phyloP scores from a whole-genome alignment of 768 basidiomycete genomes.

The Boletus eberwhitei region DNA sequence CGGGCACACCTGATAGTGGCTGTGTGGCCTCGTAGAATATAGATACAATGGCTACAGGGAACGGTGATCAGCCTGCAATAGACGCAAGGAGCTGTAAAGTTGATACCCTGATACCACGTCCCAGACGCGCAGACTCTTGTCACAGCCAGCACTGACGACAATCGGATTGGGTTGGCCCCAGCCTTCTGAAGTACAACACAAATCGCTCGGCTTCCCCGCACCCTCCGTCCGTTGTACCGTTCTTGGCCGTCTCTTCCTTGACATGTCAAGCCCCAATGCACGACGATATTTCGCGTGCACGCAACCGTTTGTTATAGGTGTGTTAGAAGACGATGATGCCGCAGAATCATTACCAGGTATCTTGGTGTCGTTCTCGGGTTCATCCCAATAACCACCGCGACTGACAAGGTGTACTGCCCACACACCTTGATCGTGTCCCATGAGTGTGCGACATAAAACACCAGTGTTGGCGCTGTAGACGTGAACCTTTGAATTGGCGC shows the following conservation, averaged over 20 bases:
- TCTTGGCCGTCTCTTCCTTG: conserved; percentile 24
- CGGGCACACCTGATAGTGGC: conserved; percentile 91
- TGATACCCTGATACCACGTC: conserved; percentile 80
- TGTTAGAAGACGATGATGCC: neutral
- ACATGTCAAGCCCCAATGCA: conserved; percentile 46
- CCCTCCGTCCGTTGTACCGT: conserved; percentile 6
- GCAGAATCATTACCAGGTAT: conserved; percentile 5
- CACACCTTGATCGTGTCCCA: conserved; percentile 86
- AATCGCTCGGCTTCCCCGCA: conserved; percentile 43
- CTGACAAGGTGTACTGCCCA: conserved; percentile 86
- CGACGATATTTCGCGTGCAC: conserved; percentile 38
- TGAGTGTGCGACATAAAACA: conserved; percentile 68
- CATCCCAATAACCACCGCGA: conserved; percentile 50
- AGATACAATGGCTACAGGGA: conserved; percentile 56
- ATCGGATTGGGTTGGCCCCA: conserved; percentile 86
- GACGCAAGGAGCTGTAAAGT: neutral
- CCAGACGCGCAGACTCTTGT: conserved; percentile 91
- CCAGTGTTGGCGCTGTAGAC: conserved; percentile 82
- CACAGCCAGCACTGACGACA: conserved; percentile 90
- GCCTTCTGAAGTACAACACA: conserved; percentile 69
- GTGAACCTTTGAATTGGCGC: conserved; percentile 82
- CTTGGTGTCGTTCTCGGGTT: conserved; percentile 8
- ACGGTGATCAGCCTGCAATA: conserved; percentile 1
- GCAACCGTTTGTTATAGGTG: conserved; percentile 20
- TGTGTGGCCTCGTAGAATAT: conserved; percentile 78